Evolutionary conservation across 805 yeast species (phyloP).

Genomic region (Starmerella floricola): DNA sequence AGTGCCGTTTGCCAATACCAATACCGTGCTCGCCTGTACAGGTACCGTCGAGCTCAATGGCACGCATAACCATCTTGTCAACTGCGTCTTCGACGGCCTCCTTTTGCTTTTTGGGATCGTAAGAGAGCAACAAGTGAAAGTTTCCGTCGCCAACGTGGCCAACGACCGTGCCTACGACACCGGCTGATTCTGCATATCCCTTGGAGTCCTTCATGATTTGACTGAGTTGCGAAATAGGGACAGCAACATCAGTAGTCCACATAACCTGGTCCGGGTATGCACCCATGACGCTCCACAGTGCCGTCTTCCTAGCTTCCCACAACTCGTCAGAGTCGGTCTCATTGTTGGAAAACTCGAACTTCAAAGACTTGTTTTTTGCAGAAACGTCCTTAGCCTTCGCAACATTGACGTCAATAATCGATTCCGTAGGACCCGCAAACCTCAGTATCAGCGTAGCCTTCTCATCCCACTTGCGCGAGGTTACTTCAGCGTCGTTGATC

Average conservation of each 20-base stretch:
- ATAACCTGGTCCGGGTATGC: constrained; percentile 55
- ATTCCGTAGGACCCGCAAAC: constrained; percentile 29
- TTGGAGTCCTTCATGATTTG: constrained; percentile 50
- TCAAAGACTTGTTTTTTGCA: constrained; percentile 34
- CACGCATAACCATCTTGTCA: constrained; percentile 50
- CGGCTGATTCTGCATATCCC: constrained; percentile 45
- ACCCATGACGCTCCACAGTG: constrained; percentile 56
- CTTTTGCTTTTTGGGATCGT: constrained; percentile 38
- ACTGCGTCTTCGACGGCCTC: constrained; percentile 47
- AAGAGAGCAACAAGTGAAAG: constrained; percentile 59
- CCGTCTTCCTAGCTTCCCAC: constrained; percentile 75
- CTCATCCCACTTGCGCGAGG: constrained; percentile 47
- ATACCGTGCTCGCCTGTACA: constrained; percentile 87
- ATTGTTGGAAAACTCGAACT: constrained; percentile 51
- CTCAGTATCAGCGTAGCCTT: constrained; percentile 62
- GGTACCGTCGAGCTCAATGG: constrained; percentile 60
- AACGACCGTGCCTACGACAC: constrained; percentile 48
- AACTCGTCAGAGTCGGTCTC: constrained; percentile 58
- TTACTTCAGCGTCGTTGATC: constrained; percentile 52
- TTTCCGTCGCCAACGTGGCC: constrained; percentile 92
- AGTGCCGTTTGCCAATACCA: constrained; percentile 66
- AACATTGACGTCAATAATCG: constrained; percentile 42
- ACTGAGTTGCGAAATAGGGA: constrained; percentile 63
- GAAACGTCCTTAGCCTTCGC: constrained; percentile 29
- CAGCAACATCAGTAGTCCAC: constrained; percentile 90